These are phyloP conservation scores for Nitzschia inconspicua DNA, from an alignment of 108 stramenopile species.

Conservation along the genomic window DNA sequence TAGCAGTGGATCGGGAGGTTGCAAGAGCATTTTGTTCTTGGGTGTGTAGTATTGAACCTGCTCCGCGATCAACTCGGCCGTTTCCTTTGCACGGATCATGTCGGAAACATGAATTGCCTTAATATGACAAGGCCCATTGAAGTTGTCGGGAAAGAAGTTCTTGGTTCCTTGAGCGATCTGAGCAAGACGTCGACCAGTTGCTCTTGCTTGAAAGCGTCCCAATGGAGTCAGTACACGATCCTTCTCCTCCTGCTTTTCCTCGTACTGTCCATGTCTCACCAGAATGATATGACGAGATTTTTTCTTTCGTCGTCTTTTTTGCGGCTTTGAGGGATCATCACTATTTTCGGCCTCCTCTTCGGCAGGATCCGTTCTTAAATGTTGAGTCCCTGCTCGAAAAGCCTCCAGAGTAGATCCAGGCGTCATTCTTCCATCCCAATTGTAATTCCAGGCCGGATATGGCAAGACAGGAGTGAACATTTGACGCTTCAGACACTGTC, in stretches of 20 bases:
- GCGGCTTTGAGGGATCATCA: no score
- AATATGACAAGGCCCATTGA: constrained; percentile 56
- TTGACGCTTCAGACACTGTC: constrained; percentile 38
- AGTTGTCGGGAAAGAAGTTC: constrained; percentile 26
- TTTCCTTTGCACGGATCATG: constrained; percentile 84
- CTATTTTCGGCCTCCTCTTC: no score
- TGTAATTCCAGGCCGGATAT: constrained; percentile 50
- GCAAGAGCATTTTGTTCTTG: constrained; percentile 19
- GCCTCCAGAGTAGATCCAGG: constrained; percentile 28
- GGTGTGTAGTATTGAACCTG: constrained; percentile 26
- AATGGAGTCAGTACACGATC: constrained; percentile 78
- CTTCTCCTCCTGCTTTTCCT: constrained; percentile 80
- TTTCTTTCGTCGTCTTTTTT: constrained; percentile 19
- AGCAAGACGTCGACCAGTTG: constrained; percentile 75
- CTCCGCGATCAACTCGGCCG: constrained; percentile 68
- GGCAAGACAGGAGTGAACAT: constrained; percentile 28
- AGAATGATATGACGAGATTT: constrained; percentile 84
- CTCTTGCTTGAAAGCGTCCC: constrained; percentile 78
- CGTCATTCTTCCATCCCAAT: constrained; percentile 40
- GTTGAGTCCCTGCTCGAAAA: background rate
- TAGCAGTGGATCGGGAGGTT: constrained; percentile 70
- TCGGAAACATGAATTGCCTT: constrained; percentile 65
- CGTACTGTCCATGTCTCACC: constrained; percentile 91
- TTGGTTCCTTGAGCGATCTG: constrained; percentile 52
- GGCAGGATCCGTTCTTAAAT: background rate